Evolutionary conservation across 345 rosid genomes (phyloP).

Genomic region (Geranium rotundifolium): DNA sequence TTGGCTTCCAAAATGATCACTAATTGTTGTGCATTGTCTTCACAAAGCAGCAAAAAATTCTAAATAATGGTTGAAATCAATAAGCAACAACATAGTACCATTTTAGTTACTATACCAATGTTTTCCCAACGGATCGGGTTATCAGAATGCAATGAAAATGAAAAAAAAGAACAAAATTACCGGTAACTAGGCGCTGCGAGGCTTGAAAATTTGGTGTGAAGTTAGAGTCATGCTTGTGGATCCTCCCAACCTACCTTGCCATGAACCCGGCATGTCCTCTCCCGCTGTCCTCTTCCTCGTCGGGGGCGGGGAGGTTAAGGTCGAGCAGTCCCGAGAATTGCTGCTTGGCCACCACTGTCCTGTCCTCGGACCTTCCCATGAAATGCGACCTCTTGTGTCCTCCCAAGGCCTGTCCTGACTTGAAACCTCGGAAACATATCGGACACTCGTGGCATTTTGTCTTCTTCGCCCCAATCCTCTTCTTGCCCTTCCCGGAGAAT

Average conservation of each 20-base stretch:
- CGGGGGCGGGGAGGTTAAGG: slow-evolving; percentile 84
- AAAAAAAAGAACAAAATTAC: no score
- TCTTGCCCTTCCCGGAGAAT: slow-evolving; percentile 6
- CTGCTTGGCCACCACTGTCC: slow-evolving; percentile 36
- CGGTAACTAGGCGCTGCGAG: no score
- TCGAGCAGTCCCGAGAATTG: slow-evolving; percentile 38
- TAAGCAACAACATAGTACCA: no score
- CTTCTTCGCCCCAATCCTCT: slow-evolving; percentile 30
- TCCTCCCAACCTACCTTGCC: slow-evolving; percentile 18
- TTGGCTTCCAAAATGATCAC: no score
- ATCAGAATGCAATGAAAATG: no score
- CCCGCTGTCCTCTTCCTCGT: slow-evolving; percentile 39
- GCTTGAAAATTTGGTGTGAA: no score
- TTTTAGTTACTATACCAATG: no score
- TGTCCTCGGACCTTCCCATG: slow-evolving; percentile 46
- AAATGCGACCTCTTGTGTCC: slow-evolving; percentile 99
- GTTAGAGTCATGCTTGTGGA: no score
- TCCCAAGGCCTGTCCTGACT: slow-evolving; percentile 91
- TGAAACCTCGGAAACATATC: slow-evolving; percentile 71
- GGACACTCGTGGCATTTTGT: slow-evolving; percentile 76
- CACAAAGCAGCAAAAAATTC: no score
- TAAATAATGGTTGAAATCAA: no score
- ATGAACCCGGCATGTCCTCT: slow-evolving; percentile 22
- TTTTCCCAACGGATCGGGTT: no score
- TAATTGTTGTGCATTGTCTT: no score